A percentile compares a stretch with the other conserved stretches of the same genome.
phyloP scores from a whole-genome alignment of 2,329 filamentous ascomycete genomes.

The Didymella pinodella region DNA sequence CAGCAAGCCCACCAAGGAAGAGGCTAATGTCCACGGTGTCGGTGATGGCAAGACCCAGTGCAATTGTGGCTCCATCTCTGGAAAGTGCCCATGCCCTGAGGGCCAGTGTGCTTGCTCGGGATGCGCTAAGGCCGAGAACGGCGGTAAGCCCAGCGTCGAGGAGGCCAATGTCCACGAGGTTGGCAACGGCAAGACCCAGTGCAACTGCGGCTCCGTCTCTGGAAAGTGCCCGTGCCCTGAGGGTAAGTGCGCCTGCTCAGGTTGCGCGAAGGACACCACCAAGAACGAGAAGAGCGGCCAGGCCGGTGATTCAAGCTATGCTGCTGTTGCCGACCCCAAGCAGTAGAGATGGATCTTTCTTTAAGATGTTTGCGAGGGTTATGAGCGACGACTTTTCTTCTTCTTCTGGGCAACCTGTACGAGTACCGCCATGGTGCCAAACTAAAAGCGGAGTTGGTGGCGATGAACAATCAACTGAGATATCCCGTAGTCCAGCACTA shows the following conservation, averaged over 20 bases:
- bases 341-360: slow-evolving; percentile 3
- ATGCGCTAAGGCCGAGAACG: slow-evolving; percentile 53
- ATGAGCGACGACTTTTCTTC: slow-evolving; percentile 14
- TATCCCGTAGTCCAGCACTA: slow-evolving; percentile 17
- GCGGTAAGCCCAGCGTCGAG: slow-evolving; percentile 34
- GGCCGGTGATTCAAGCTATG: slow-evolving; percentile 16
- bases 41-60: slow-evolving; percentile 56
- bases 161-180: slow-evolving; percentile 54
- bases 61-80: slow-evolving; percentile 56
- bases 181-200: slow-evolving; percentile 55
- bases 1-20: slow-evolving; percentile 40
- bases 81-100: slow-evolving; percentile 56
- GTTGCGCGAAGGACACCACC: slow-evolving; percentile 53
- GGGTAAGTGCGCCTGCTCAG: slow-evolving; percentile 57
- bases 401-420: slow-evolving; percentile 3
- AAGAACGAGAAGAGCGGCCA: slow-evolving; percentile 27
- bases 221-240: slow-evolving; percentile 56
- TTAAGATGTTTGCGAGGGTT: slow-evolving; percentile 1
- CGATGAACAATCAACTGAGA: slow-evolving; percentile 16
- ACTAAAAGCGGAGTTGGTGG: slow-evolving; percentile 12
- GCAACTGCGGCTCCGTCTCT: slow-evolving; percentile 57
- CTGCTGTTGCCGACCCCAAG: slow-evolving; percentile 24
- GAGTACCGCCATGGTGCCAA: slow-evolving; percentile 1
- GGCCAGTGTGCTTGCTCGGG: slow-evolving; percentile 58
- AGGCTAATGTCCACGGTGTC: slow-evolving; percentile 51